These are phyloP conservation scores for Xanthoconium separans DNA, from an alignment of 1,284 basidiomycete genomes.

Conservation along the genomic window DNA sequence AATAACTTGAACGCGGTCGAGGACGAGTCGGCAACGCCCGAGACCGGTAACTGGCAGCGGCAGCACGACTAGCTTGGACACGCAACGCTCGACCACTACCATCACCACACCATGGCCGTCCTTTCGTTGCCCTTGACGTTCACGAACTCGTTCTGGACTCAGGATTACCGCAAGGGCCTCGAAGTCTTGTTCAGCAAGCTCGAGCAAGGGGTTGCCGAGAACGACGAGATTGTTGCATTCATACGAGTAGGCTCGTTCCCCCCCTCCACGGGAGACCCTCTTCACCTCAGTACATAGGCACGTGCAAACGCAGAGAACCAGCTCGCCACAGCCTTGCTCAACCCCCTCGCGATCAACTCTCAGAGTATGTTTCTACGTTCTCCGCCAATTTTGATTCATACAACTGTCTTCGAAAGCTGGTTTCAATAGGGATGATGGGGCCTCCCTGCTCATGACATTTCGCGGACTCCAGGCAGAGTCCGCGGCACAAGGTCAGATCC, in stretches of 20 bases:
- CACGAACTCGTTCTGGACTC: conserved; percentile 90
- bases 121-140: conserved; percentile 83
- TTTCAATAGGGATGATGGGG: conserved; percentile 77
- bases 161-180: conserved; percentile 81
- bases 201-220: conserved; percentile 77
- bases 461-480: conserved; percentile 76
- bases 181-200: conserved; percentile 76
- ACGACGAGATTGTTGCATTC: conserved; percentile 79
- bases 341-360: conserved; percentile 48
- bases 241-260: conserved; percentile 63
- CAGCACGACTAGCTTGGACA: conserved; percentile 31
- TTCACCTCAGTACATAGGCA: conserved; percentile 42
- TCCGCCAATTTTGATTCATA: background rate
- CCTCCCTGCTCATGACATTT: conserved; percentile 74
- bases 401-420: conserved; percentile 46
- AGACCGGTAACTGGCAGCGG: conserved; percentile 1
- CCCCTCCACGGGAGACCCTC: conserved; percentile 1
- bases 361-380: conserved; percentile 42
- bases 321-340: conserved; percentile 56
- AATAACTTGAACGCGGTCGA: background rate
- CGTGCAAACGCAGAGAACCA: conserved; percentile 64
- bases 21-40: conserved; percentile 23
- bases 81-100: background rate
- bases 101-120: conserved; percentile 67
- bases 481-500: conserved; percentile 60